phyloP scores from a whole-genome alignment of 1,284 basidiomycete species.

The Boletus chippewaensis region DNA sequence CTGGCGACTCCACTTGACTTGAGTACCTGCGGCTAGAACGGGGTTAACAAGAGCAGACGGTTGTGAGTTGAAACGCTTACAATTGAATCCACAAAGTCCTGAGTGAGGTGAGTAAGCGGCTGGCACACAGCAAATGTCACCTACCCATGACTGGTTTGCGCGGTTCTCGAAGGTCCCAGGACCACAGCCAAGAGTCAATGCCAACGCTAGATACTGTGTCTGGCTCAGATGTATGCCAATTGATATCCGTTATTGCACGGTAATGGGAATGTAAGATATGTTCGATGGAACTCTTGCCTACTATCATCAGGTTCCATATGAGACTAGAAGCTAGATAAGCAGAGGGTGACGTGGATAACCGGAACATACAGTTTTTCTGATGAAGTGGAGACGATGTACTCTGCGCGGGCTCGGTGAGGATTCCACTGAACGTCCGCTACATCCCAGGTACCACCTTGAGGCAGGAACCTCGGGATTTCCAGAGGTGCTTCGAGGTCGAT shows the following conservation, averaged over 20 bases:
- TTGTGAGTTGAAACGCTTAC: constrained; percentile 34
- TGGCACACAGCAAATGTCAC: constrained; percentile 7
- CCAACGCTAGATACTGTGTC: constrained; percentile 73
- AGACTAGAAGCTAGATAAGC: constrained; percentile 42
- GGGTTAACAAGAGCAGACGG: background rate
- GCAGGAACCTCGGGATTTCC: constrained; percentile 85
- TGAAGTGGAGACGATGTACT: constrained; percentile 93
- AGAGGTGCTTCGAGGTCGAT: constrained; percentile 88
- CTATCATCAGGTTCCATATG: constrained; percentile 85
- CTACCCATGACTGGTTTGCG: constrained; percentile 62
- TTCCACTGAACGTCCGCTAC: constrained; percentile 98
- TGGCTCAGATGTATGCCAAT: constrained; percentile 85
- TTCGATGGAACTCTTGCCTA: constrained; percentile 70
- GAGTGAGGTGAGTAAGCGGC: constrained; percentile 9
- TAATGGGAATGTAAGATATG: constrained; percentile 82
- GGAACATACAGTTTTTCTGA: constrained; percentile 78
- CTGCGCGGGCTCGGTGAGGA: constrained; percentile 76
- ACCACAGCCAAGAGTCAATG: constrained; percentile 79
- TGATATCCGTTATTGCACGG: constrained; percentile 92
- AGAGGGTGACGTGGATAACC: background rate
- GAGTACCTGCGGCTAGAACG: constrained; percentile 70
- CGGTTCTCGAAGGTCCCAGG: constrained; percentile 75
- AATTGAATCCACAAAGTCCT: constrained; percentile 72
- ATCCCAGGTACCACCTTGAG: constrained; percentile 95
- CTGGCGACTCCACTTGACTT: constrained; percentile 92